Conservation (phyloP, 352 stramenopile genomes). For the Globisporangium megalacanthum region DNA sequence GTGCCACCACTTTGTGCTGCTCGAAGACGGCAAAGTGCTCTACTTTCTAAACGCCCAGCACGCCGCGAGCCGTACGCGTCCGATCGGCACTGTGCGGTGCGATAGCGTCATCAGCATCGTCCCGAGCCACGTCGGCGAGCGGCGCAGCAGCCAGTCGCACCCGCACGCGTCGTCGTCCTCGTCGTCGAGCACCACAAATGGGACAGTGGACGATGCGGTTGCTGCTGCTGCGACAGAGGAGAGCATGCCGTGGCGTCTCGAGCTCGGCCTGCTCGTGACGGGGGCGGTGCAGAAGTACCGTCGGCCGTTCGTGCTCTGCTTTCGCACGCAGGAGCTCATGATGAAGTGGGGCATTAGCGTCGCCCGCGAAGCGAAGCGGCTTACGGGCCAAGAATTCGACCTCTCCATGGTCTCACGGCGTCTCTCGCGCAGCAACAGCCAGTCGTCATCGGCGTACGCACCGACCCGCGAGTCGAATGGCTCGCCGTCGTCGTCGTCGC, state of each 20-base stretch:
- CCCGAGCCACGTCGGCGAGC: constrained; percentile 53
- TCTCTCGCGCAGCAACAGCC: constrained; percentile 59
- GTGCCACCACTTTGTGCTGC: constrained; percentile 62
- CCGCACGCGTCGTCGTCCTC: constrained; percentile 57
- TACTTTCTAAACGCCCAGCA: constrained; percentile 61
- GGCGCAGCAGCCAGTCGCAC: constrained; percentile 28
- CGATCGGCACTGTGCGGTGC: constrained; percentile 77
- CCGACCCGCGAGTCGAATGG: constrained; percentile 45
- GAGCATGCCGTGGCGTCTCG: constrained; percentile 71
- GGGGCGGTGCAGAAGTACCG: constrained; percentile 57
- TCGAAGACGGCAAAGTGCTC: constrained; percentile 78
- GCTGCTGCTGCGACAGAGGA: constrained; percentile 20
- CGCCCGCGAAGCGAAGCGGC: constrained; percentile 66
- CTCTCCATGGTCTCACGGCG: constrained; percentile 63
- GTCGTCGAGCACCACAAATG: constrained; percentile 5
- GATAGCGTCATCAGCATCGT: constrained; percentile 80
- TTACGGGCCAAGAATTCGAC: constrained; percentile 81
- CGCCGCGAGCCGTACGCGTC: constrained; percentile 48
- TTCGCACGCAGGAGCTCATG: constrained; percentile 71
- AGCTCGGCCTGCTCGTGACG: constrained; percentile 63
- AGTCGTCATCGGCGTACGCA: constrained; percentile 24
- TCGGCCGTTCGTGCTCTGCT: constrained; percentile 74
- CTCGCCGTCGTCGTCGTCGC: no score
- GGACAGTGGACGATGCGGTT: not conserved
- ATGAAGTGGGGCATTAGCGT: constrained; percentile 85